Base-by-base conservation (phyloP, 2,329 filamentous ascomycete genomes). In the Cordyceps militaris region DNA sequence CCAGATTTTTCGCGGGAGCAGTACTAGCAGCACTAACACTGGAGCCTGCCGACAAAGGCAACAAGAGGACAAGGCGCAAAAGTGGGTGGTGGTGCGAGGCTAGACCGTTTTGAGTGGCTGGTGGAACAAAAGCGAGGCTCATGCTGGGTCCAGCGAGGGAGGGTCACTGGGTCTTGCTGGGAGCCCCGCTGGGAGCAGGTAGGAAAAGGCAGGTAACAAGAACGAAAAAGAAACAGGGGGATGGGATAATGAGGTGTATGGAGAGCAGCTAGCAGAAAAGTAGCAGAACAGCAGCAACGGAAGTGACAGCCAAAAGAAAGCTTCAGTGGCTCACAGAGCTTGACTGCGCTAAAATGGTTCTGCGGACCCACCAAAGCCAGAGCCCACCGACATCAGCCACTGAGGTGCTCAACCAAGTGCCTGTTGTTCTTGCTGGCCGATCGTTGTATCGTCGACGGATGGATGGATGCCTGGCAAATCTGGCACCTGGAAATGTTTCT, bases 351-450 rank as follows among this genome's bases (percentile, higher is more conserved):
- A 36, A 34, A 36, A 54, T 34, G 38, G 40, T 38, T n/a, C 26
- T 43, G n/a, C 26, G 8, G 38, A 21, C 40, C 38, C 38, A 44
- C n/a, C 38, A n/a, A n/a, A n/a, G 34, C 14, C 48, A 5, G 42
- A 38, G 26, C 30, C 51, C 51, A 46, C 51, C 28, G 42, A 16
- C 51, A 44, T n/a, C 40, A 48, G 53, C 53, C 53, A 48, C 40
- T 38, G 11, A 38, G 1, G 14, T n/a, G 14, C 34, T n/a, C 14
- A 42, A 32, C 6, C 34, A 32, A 32, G 6, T 11, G 5, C 28
- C 11, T 5, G 6, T n/a, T 38, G 14, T 13, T 4, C 34, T 38
- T 13, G 14, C 34, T 16, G 34, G 14, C 34, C 16, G 14, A 8
- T 13, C 14, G 34, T n/a, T n/a, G n/a, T n/a, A n/a, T n/a, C n/a